Evolutionary conservation across 2,329 filamentous ascomycete species (phyloP).

Genomic region (Colletotrichum coccodes): DNA sequence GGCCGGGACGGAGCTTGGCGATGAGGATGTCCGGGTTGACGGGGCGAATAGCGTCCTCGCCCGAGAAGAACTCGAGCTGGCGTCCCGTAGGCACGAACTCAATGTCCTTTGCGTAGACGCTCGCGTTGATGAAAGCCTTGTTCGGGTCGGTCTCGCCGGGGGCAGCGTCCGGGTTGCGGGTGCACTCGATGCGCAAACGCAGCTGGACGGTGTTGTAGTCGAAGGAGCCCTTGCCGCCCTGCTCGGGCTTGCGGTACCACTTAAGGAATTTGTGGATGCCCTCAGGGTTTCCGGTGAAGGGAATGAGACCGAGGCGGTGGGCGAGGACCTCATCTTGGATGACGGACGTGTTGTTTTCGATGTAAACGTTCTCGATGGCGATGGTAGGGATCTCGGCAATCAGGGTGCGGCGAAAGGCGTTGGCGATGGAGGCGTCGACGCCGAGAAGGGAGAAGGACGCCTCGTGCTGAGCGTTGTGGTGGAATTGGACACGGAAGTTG

Average conservation of each 20-base stretch:
- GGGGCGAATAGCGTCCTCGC: constrained; percentile 75
- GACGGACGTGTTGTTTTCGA: constrained; percentile 96
- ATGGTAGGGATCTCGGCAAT: constrained; percentile 94
- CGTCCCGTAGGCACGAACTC: constrained; percentile 80
- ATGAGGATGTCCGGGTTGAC: constrained; percentile 94
- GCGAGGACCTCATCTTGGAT: constrained; percentile 98
- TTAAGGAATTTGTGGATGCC: constrained; percentile 82
- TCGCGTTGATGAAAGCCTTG: constrained; percentile 87
- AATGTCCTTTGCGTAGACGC: constrained; percentile 83
- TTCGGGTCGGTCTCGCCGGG: constrained; percentile 81
- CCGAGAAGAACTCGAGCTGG: constrained; percentile 73
- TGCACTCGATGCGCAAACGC: constrained; percentile 81
- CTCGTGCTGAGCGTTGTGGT: constrained; percentile 82
- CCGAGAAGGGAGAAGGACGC: constrained; percentile 92
- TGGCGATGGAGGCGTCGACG: constrained; percentile 91
- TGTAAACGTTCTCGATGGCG: constrained; percentile 92
- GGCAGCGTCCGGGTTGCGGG: constrained; percentile 77
- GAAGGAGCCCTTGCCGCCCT: constrained; percentile 70
- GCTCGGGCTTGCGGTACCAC: constrained; percentile 79
- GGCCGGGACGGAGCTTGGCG: constrained; percentile 91
- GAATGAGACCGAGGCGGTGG: constrained; percentile 89
- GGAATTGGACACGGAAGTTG: constrained; percentile 80
- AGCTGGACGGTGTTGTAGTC: constrained; percentile 92
- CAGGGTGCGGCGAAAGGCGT: constrained; percentile 96
- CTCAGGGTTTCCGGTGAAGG: constrained; percentile 81